A percentile compares a stretch with the other conserved stretches of the same genome.
phyloP scores from a whole-genome alignment of 257 asterid species.

The Penstemon newberryi region DNA sequence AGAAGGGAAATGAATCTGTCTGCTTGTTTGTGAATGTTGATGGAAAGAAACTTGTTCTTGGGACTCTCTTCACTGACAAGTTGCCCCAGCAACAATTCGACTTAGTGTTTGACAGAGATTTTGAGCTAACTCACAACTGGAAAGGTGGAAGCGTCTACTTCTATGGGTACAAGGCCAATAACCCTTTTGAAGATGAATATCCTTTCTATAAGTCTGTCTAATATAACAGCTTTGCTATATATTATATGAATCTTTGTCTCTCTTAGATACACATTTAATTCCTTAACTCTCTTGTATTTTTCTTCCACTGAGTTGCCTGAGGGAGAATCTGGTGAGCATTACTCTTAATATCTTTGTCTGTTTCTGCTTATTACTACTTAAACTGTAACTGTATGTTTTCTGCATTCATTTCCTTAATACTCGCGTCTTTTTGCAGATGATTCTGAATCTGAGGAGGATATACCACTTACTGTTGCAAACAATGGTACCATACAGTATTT shows the following conservation, averaged over 20 bases:
- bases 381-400: not conserved
- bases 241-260: not conserved
- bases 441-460: slow-evolving; percentile 58
- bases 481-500: slow-evolving; percentile 42
- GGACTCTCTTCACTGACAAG: slow-evolving; percentile 67
- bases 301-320: slow-evolving; percentile 38
- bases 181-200: slow-evolving; percentile 59
- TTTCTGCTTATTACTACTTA: not conserved
- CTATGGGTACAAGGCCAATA: slow-evolving; percentile 61
- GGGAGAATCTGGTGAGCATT: slow-evolving; percentile 43
- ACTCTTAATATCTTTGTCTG: not conserved
- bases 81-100: slow-evolving; percentile 78
- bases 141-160: slow-evolving; percentile 71
- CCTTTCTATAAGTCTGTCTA: slow-evolving; percentile 37
- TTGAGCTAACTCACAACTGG: slow-evolving; percentile 77
- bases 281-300: slow-evolving; percentile 49
- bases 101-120: slow-evolving; percentile 54
- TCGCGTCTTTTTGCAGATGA: slow-evolving; percentile 42
- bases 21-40: slow-evolving; percentile 52
- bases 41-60: slow-evolving; percentile 72
- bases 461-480: slow-evolving; percentile 38
- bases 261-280: not conserved
- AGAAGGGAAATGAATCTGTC: slow-evolving; percentile 50
- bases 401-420: not conserved
- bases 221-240: not conserved